phyloP scores from a whole-genome alignment of 163 green algal genomes.

The Chlorella variabilis region DNA sequence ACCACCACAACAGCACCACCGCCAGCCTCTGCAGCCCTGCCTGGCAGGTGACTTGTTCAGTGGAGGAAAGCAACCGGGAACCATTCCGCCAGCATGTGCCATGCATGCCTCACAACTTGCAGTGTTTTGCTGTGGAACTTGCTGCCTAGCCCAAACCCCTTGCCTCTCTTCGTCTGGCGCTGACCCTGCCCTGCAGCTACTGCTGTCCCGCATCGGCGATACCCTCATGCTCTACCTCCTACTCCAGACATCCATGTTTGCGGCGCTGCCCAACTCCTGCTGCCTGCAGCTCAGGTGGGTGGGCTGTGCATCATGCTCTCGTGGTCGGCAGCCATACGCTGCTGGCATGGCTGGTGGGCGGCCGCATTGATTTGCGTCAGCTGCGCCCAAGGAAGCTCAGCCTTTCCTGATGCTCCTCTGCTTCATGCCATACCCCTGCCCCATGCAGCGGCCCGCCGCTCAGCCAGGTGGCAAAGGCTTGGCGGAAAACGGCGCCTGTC shows the following conservation, averaged over 20 bases:
- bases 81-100: too few species aligned
- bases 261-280: conserved; percentile 62
- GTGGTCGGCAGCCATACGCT: too few species aligned
- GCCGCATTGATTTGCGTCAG: too few species aligned
- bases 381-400: too few species aligned
- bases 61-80: not conserved
- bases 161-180: too few species aligned
- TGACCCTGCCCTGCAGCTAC: conserved; percentile 37
- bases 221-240: conserved; percentile 82
- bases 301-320: too few species aligned
- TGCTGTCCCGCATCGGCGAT: conserved; percentile 77
- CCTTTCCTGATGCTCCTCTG: too few species aligned
- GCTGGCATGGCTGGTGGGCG: too few species aligned
- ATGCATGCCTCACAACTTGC: too few species aligned
- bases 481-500: not conserved
- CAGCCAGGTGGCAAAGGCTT: conserved; percentile 22
- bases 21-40: conserved; percentile 39
- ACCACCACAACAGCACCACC: conserved; percentile 49
- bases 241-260: conserved; percentile 70
- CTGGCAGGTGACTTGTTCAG: conserved; percentile 49
- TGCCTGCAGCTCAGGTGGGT: conserved; percentile 74
- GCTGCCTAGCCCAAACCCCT: not conserved
- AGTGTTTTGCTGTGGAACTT: not conserved
- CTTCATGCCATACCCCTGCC: not conserved
- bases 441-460: conserved; percentile 23